Base-by-base conservation (phyloP, 192 early-diverging fungal genomes). In the Spizellomyces sp. region DNA sequence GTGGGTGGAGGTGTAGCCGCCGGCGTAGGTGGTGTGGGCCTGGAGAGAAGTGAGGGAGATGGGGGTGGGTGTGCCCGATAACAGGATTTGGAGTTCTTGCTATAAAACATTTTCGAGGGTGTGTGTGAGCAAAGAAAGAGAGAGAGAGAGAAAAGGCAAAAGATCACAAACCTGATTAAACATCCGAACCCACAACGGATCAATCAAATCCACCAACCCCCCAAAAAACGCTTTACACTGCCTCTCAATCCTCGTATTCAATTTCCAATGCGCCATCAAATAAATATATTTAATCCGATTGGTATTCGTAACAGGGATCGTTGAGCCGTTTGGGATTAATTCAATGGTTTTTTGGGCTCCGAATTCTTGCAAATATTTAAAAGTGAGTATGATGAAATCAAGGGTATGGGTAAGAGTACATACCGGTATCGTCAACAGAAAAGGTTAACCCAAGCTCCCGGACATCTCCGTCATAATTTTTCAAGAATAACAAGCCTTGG, bases 251-350 rank as follows among this genome's bases (percentile, higher is more conserved):
- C 93, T 88, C 46, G 81, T 77, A 75, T 95, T 95, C 21, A 99
- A 85, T 70, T 91, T 89, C 77, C 91, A 95, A 78, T 95, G 88
- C 4, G 94, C 91, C n/a, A 95, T 81, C 12, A 90, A 78, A 69
- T 94, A 92, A 19, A 98, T 91, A 69, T 97, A 99, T 55, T 85
- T 83, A 56, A 95, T 88, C 15, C 92, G 82, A 81, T 98, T 99
- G 45, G 89, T 84, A 19, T 89, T 84, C 0, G 94, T 98, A 0
- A 99, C 97, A 15, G 86, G 80, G 50, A 92, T 85, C 22, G 86
- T 73, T 45, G 87, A 80, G 44, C 97, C 97, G 19, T 84, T 81
- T 4, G 90, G 89, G 45, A 95, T 87, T 54, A 99, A 79, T 45
- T 95, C 90, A 45, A 95, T 71, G 22, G 61, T 68, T 5, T 42